These are phyloP conservation scores for Aureobasidium leucospermi DNA, from an alignment of 2,329 filamentous ascomycete species.

Conservation along the genomic window DNA sequence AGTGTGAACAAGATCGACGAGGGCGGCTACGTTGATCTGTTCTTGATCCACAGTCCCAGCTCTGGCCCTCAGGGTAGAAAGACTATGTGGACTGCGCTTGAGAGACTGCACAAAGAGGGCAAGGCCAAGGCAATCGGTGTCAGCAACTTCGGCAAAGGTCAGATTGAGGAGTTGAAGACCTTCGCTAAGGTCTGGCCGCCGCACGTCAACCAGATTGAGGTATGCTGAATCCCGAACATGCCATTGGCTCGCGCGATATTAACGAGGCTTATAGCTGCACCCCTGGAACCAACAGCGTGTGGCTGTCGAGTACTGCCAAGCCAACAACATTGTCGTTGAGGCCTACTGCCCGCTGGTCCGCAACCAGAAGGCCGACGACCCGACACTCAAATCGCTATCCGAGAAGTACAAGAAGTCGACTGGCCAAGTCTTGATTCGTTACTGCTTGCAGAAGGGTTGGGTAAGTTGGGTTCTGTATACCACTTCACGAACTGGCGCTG, in stretches of 20 bases:
- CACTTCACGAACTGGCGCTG: not conserved
- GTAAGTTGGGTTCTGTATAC: slow-evolving; percentile 27
- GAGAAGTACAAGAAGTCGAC: slow-evolving; percentile 66
- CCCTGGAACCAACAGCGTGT: slow-evolving; percentile 63
- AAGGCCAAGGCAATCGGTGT: slow-evolving; percentile 61
- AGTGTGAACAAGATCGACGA: slow-evolving; percentile 57
- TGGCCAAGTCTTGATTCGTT: slow-evolving; percentile 72
- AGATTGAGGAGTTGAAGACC: slow-evolving; percentile 61
- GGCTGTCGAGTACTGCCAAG: slow-evolving; percentile 50
- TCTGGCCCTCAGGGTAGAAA: slow-evolving; percentile 49
- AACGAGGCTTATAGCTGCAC: slow-evolving; percentile 48
- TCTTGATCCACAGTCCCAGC: slow-evolving; percentile 61
- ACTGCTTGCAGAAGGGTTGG: slow-evolving; percentile 72
- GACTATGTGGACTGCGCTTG: slow-evolving; percentile 59
- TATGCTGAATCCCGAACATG: slow-evolving; percentile 29
- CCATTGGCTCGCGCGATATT: slow-evolving; percentile 10
- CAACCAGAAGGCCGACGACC: slow-evolving; percentile 65
- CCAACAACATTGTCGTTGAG: slow-evolving; percentile 53
- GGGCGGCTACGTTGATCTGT: slow-evolving; percentile 61
- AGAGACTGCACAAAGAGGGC: slow-evolving; percentile 53
- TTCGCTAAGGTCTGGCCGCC: slow-evolving; percentile 63
- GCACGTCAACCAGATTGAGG: slow-evolving; percentile 68
- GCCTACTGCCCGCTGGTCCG: slow-evolving; percentile 62
- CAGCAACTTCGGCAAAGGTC: slow-evolving; percentile 61
- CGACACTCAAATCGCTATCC: slow-evolving; percentile 55